These are phyloP conservation scores for Leccinum pachyderme DNA, from an alignment of 1,284 basidiomycete species.

Conservation along the genomic window DNA sequence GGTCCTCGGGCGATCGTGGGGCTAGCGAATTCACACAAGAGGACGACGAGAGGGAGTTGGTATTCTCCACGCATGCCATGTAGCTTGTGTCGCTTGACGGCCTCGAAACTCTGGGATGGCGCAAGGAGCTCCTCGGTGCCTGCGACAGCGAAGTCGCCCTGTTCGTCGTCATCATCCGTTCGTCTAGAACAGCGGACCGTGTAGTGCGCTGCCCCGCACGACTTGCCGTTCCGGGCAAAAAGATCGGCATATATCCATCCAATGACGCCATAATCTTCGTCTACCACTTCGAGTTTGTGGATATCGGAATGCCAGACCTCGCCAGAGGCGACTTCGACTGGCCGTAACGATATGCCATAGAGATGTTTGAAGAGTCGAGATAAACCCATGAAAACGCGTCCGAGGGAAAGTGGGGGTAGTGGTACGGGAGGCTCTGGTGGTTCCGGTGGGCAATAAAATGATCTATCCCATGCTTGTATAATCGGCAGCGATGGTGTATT, in stretches of 20 bases:
- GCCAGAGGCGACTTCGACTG: constrained; percentile 64
- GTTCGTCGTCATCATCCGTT: constrained; percentile 85
- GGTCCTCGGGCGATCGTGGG: constrained; percentile 64
- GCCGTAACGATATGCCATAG: constrained; percentile 85
- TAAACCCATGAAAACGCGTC: constrained; percentile 84
- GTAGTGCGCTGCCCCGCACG: constrained; percentile 93
- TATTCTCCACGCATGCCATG: constrained; percentile 67
- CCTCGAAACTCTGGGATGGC: constrained; percentile 60
- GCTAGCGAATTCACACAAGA: constrained; percentile 85
- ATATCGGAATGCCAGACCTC: constrained; percentile 91
- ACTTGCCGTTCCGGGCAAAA: constrained; percentile 83
- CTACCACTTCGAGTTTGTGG: constrained; percentile 89
- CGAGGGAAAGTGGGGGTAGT: constrained; percentile 74
- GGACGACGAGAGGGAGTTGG: constrained; percentile 89
- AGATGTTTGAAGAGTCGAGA: constrained; percentile 81
- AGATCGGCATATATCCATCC: constrained; percentile 96
- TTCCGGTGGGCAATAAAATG: constrained; percentile 83
- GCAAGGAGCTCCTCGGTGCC: constrained; percentile 39
- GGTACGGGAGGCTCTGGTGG: constrained; percentile 67
- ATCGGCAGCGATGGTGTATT: constrained; percentile 53
- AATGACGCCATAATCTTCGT: constrained; percentile 81
- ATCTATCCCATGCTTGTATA: constrained; percentile 91
- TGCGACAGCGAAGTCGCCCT: constrained; percentile 56
- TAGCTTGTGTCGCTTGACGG: constrained; percentile 52
- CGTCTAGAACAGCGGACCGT: constrained; percentile 94